phyloP scores from a whole-genome alignment of 2,329 filamentous ascomycete species.

The Reticulascus tulasneorum region DNA sequence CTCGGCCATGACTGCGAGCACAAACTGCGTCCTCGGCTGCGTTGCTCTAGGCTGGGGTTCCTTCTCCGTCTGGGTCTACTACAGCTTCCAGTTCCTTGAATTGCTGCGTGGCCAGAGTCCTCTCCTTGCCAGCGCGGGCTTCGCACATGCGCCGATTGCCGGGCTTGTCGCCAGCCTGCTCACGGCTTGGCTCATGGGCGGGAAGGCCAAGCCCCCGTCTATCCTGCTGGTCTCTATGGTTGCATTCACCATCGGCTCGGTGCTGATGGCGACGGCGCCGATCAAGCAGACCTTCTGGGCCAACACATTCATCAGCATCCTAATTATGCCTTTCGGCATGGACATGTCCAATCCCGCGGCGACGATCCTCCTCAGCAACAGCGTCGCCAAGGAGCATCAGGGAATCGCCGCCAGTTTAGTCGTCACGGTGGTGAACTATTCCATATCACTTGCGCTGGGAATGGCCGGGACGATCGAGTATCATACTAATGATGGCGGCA shows the following conservation, averaged over 20 bases:
- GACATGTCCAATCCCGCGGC: conserved; percentile 64
- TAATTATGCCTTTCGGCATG: conserved; percentile 61
- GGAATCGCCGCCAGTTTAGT: conserved; percentile 51
- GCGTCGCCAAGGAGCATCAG: conserved; percentile 40
- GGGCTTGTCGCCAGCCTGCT: conserved; percentile 42
- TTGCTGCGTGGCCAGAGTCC: conserved; percentile 36
- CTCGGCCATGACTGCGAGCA: conserved; percentile 40
- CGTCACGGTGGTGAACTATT: conserved; percentile 65
- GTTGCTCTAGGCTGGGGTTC: conserved; percentile 50
- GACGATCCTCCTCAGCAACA: conserved; percentile 55
- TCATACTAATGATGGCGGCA: conserved; percentile 22
- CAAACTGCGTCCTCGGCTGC: conserved; percentile 52
- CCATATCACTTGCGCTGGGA: conserved; percentile 61
- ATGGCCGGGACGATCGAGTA: conserved; percentile 62
- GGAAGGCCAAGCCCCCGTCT: conserved; percentile 28
- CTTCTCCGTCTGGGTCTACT: conserved; percentile 53
- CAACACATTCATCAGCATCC: conserved; percentile 54
- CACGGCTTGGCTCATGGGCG: conserved; percentile 36
- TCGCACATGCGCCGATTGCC: conserved; percentile 38
- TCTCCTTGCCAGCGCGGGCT: conserved; percentile 39
- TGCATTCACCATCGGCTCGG: conserved; percentile 38
- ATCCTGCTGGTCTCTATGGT: conserved; percentile 42
- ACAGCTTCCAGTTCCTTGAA: conserved; percentile 46
- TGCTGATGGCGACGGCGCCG: conserved; percentile 44
- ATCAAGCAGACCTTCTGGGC: conserved; percentile 59